These are phyloP conservation scores for Moesziomyces antarcticus DNA, from an alignment of 1,284 basidiomycete species.

Conservation along the genomic window DNA sequence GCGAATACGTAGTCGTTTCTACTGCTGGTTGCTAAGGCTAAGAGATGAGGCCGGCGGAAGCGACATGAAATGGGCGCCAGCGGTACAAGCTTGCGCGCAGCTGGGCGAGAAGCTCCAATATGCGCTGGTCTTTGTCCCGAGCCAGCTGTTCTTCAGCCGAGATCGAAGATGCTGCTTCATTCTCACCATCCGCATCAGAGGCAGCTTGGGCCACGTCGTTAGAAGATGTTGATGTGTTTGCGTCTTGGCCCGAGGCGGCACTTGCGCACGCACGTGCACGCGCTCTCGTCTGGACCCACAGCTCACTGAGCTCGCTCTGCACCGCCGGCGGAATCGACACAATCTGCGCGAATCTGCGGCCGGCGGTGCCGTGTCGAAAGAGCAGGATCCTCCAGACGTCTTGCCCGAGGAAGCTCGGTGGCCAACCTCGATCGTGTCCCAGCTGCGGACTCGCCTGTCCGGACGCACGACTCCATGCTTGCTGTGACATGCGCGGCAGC, in stretches of 20 bases:
- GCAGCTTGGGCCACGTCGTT: no score
- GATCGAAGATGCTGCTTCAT: not conserved
- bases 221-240: no score
- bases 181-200: no score
- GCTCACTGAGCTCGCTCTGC: constrained; percentile 27
- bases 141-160: not conserved
- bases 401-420: constrained; percentile 39
- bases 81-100: constrained; percentile 29
- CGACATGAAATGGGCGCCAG: constrained; percentile 38
- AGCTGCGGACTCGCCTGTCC: not conserved
- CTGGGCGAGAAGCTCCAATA: constrained; percentile 23
- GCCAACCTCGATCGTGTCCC: constrained; percentile 37
- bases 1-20: no score
- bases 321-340: constrained; percentile 30
- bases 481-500: no score
- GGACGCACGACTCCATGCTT: no score
- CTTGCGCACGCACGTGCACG: constrained; percentile 2
- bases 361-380: constrained; percentile 39
- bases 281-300: constrained; percentile 34
- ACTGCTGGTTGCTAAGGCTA: not conserved
- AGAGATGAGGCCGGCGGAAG: constrained; percentile 18
- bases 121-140: constrained; percentile 15
- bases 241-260: no score
- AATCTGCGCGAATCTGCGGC: constrained; percentile 31
- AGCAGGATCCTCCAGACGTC: constrained; percentile 41